Conservation (phyloP, 306 rosid genomes). For the Erythrophleum fordii region DNA sequence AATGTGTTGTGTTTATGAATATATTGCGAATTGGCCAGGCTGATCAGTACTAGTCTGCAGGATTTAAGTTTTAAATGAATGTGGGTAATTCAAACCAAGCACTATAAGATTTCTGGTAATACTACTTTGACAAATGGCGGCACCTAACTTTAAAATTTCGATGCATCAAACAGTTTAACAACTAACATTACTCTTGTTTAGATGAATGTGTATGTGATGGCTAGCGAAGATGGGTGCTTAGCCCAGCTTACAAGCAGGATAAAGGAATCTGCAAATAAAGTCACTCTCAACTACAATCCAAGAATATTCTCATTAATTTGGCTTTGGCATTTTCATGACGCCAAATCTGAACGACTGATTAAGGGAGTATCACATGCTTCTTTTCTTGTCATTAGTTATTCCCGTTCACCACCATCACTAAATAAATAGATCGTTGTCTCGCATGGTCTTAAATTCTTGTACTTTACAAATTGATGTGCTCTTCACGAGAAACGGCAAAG, state of each 20-base stretch:
- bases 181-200: neutral
- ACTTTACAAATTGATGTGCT: neutral
- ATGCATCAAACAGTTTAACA: neutral
- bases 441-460: neutral
- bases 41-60: too few species aligned
- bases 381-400: too few species aligned
- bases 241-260: neutral
- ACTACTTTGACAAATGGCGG: too few species aligned
- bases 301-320: neutral
- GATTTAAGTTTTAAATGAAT: neutral
- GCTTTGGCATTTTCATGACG: neutral
- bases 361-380: too few species aligned
- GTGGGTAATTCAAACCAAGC: neutral
- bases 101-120: too few species aligned
- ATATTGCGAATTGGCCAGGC: too few species aligned
- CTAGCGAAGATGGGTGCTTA: neutral
- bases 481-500: neutral
- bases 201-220: neutral
- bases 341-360: neutral
- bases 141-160: neutral
- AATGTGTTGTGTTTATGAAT: neutral
- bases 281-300: too few species aligned
- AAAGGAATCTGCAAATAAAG: neutral
- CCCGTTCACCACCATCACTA: too few species aligned
- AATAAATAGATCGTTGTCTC: too few species aligned